Percentiles rank a stretch among this genome's conserved stretches.
phyloP scores from a whole-genome alignment of 805 yeast species.

The Saturnispora diversa region DNA sequence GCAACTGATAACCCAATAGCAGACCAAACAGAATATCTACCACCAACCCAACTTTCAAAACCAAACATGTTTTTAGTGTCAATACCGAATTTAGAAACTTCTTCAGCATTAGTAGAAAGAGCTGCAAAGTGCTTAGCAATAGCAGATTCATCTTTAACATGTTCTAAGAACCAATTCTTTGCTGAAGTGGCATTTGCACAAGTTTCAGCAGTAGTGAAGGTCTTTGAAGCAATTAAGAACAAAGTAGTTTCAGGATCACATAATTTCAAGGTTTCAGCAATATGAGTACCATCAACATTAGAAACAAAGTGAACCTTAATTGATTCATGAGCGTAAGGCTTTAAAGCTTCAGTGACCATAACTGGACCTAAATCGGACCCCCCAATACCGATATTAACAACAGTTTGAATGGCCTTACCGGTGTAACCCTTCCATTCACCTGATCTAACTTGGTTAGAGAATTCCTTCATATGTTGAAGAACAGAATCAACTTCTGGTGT shows the following conservation, averaged over 20 bases:
- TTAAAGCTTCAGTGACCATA: slow-evolving; percentile 97
- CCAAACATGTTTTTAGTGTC: slow-evolving; percentile 98
- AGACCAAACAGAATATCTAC: slow-evolving; percentile 99
- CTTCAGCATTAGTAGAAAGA: slow-evolving; percentile 83
- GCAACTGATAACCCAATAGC: slow-evolving; percentile 96
- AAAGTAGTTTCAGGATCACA: slow-evolving; percentile 87
- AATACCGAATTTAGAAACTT: slow-evolving; percentile 91
- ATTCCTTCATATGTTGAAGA: slow-evolving; percentile 92
- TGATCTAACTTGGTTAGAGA: slow-evolving; percentile 80
- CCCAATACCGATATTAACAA: slow-evolving; percentile 97
- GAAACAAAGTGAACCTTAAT: slow-evolving; percentile 88
- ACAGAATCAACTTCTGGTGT: slow-evolving; percentile 89
- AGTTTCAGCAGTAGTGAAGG: slow-evolving; percentile 98
- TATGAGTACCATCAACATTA: slow-evolving; percentile 96
- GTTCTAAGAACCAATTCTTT: slow-evolving; percentile 81
- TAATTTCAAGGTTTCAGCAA: slow-evolving; percentile 78
- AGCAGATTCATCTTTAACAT: slow-evolving; percentile 48
- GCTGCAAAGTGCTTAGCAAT: slow-evolving; percentile 98
- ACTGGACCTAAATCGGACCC: slow-evolving; percentile 99
- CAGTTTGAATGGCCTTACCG: slow-evolving; percentile 86
- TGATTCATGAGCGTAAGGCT: slow-evolving; percentile 71
- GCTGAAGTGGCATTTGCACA: slow-evolving; percentile 93
- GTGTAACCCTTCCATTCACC: slow-evolving; percentile 97
- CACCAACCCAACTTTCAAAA: slow-evolving; percentile 98
- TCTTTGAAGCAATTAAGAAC: slow-evolving; percentile 89